A percentile compares a stretch with the other conserved stretches of the same genome.
Evolutionary conservation across 139 green algal genomes (phyloP).

Genomic region (Limnomonas spitsbergensis): DNA sequence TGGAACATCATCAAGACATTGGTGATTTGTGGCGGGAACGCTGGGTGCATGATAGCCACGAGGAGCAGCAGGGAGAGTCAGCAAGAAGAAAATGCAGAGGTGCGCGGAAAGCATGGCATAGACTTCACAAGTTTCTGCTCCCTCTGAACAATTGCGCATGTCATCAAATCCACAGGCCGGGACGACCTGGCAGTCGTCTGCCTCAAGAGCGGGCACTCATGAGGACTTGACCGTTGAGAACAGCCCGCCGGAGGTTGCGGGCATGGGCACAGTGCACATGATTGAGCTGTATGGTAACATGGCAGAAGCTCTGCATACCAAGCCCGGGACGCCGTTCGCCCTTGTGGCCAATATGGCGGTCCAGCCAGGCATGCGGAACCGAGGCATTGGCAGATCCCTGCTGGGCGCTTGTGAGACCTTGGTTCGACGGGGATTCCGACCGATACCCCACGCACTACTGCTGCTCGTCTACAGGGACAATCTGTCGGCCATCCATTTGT

Average conservation of each 20-base stretch:
- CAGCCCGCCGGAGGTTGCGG: background rate
- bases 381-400: conserved; percentile 1
- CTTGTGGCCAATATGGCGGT: conserved; percentile 1
- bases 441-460: background rate
- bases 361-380: background rate
- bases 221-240: no score
- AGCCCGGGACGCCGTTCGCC: background rate
- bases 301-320: background rate
- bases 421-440: background rate
- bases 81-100: background rate
- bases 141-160: background rate
- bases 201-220: no score
- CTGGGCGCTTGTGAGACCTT: background rate
- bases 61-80: background rate
- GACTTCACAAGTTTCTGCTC: background rate
- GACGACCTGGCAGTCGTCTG: background rate
- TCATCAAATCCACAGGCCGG: background rate
- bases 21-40: background rate
- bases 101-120: background rate
- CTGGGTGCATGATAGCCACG: background rate
- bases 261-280: background rate
- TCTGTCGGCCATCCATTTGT: background rate
- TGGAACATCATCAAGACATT: background rate
- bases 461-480: background rate
- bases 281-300: background rate